Conservation (phyloP, 257 asterid genomes). For the Plectranthus barbatus region DNA sequence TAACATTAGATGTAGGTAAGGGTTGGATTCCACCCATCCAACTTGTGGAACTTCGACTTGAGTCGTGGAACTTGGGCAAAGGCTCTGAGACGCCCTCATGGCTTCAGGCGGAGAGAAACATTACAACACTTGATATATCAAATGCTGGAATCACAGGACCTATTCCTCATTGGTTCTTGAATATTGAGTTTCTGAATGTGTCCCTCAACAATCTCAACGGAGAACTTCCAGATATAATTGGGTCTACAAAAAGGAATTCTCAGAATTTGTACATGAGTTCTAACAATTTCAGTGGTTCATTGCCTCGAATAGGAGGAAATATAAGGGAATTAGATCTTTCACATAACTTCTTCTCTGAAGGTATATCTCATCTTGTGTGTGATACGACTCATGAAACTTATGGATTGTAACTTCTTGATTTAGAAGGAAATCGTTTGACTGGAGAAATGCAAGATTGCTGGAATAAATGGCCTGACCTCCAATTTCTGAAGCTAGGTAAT, state of each 20-base stretch:
- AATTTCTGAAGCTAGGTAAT: slow-evolving; percentile 7
- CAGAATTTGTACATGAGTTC: neutral
- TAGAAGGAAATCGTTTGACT: slow-evolving; percentile 16
- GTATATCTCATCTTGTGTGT: too few species aligned
- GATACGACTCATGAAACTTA: slow-evolving; percentile 14
- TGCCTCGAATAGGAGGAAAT: slow-evolving; percentile 7
- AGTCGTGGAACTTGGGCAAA: neutral
- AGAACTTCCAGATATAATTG: neutral
- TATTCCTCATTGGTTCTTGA: neutral
- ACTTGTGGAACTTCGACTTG: neutral
- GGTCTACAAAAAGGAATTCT: too few species aligned
- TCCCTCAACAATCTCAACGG: neutral
- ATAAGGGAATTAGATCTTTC: slow-evolving; percentile 20
- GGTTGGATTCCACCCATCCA: neutral
- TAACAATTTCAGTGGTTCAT: slow-evolving; percentile 27
- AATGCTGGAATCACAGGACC: neutral
- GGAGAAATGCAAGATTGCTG: slow-evolving; percentile 28
- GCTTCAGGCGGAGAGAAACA: neutral
- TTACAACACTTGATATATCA: neutral
- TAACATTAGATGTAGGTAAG: neutral
- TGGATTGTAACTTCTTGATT: neutral
- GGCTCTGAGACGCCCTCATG: neutral
- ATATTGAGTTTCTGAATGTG: too few species aligned
- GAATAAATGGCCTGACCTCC: slow-evolving; percentile 1
- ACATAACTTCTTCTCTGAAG: slow-evolving; percentile 15